Conservation (phyloP, 2,329 filamentous ascomycete species). For the Talaromyces verruculosus region DNA sequence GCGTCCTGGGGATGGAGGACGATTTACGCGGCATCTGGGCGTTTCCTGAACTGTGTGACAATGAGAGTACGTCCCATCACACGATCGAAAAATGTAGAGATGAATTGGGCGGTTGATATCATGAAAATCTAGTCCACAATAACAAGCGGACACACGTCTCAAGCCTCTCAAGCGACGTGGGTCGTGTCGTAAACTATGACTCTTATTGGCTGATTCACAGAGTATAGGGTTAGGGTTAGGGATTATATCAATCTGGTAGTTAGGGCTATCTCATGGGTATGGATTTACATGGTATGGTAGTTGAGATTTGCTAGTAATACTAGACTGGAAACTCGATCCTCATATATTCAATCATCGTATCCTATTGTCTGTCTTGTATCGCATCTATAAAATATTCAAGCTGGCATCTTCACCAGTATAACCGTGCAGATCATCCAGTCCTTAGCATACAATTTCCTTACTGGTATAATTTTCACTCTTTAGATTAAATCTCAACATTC, state of each 20-base stretch:
- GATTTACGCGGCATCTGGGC: constrained; percentile 10
- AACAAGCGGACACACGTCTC: neutral
- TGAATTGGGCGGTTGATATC: neutral
- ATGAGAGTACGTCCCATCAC: too few species aligned
- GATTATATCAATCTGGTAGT: neutral
- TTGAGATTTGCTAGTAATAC: neutral
- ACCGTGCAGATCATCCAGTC: neutral
- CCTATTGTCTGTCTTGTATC: neutral
- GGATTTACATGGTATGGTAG: neutral
- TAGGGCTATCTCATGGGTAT: neutral
- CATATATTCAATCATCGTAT: neutral
- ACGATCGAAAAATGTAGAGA: neutral
- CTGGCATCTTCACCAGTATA: neutral
- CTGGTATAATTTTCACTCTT: neutral
- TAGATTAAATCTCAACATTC: neutral
- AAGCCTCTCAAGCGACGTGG: neutral
- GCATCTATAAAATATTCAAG: neutral
- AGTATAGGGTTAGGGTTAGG: neutral
- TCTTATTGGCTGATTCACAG: neutral
- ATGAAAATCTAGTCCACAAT: neutral
- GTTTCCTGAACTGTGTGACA: neutral
- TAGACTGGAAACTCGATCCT: neutral
- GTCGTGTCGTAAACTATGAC: neutral
- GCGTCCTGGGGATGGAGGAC: constrained; percentile 1
- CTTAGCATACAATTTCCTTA: neutral